Evolutionary conservation across 164 flowering plant genomes (phyloP).

Genomic region (Chimonanthus praecox): DNA sequence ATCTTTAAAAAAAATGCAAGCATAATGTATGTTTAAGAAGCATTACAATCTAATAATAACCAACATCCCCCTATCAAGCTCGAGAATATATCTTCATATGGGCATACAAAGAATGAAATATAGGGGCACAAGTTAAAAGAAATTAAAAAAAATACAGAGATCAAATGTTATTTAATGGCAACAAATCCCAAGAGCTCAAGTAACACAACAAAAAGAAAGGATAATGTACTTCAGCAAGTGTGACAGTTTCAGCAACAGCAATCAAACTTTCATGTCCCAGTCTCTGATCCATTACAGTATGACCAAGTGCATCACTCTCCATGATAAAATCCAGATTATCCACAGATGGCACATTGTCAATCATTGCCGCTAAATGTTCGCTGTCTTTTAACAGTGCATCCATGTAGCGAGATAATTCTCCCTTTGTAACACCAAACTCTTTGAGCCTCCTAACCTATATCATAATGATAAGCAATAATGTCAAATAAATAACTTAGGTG

Average conservation of each 20-base stretch:
- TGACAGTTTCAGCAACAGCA: slow-evolving; percentile 86
- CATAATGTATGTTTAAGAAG: not conserved
- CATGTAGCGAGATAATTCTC: slow-evolving; percentile 92
- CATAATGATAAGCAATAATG: not conserved
- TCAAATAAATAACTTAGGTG: not conserved
- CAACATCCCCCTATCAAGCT: not conserved
- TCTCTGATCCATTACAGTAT: slow-evolving; percentile 96
- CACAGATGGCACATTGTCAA: slow-evolving; percentile 93
- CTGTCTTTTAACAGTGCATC: slow-evolving; percentile 97
- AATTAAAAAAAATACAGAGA: not conserved
- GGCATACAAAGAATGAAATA: not conserved
- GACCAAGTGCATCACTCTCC: slow-evolving; percentile 98
- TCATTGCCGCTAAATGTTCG: slow-evolving; percentile 97
- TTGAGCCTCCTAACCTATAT: slow-evolving; percentile 91
- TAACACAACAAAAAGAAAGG: not conserved
- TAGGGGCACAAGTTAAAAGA: not conserved
- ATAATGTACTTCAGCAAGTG: slow-evolving; percentile 80
- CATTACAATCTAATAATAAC: not conserved
- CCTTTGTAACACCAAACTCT: slow-evolving; percentile 95
- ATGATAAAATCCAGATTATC: slow-evolving; percentile 94
- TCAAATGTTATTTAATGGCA: not conserved
- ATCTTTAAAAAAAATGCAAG: not conserved
- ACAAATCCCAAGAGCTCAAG: not conserved
- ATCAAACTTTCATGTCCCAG: slow-evolving; percentile 92
- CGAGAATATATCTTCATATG: not conserved